phyloP scores from a whole-genome alignment of 2,329 filamentous ascomycete species.

The Sporothrix inflata region DNA sequence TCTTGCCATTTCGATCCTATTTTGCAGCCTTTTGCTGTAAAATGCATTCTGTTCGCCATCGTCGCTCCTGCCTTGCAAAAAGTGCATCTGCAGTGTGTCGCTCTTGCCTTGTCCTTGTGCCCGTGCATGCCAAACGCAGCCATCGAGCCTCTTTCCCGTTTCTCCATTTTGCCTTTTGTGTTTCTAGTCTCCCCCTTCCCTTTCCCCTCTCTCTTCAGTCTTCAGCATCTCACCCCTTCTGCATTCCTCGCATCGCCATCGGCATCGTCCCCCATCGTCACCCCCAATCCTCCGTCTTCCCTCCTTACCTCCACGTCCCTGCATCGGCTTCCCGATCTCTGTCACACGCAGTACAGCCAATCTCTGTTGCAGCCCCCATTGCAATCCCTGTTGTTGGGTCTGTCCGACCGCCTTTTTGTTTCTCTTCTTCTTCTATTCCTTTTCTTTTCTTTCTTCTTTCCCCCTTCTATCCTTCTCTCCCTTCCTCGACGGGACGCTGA shows the following conservation, averaged over 20 bases:
- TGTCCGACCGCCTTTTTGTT: background rate
- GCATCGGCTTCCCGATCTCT: background rate
- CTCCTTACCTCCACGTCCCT: background rate
- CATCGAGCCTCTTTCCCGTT: slow-evolving; percentile 11
- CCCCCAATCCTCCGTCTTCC: background rate
- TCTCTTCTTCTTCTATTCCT: background rate
- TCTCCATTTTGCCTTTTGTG: background rate
- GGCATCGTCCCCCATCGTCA: background rate
- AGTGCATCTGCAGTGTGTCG: slow-evolving; percentile 8
- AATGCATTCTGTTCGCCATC: background rate
- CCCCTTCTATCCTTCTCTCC: background rate
- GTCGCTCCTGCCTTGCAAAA: background rate
- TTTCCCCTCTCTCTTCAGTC: background rate
- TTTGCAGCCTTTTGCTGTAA: background rate
- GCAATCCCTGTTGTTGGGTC: background rate
- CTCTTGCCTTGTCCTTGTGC: slow-evolving; percentile 5
- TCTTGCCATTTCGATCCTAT: background rate
- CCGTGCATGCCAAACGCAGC: slow-evolving; percentile 13
- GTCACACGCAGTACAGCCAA: background rate
- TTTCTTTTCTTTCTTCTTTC: background rate
- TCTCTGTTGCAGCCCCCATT: too few relatives aligned
- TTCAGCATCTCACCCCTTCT: slow-evolving; percentile 15
- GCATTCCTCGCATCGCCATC: slow-evolving; percentile 10
- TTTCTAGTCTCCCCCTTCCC: background rate
- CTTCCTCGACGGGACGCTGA: background rate